These are phyloP conservation scores for Lathyrus sativus DNA, from an alignment of 306 rosid species.

Conservation along the genomic window DNA sequence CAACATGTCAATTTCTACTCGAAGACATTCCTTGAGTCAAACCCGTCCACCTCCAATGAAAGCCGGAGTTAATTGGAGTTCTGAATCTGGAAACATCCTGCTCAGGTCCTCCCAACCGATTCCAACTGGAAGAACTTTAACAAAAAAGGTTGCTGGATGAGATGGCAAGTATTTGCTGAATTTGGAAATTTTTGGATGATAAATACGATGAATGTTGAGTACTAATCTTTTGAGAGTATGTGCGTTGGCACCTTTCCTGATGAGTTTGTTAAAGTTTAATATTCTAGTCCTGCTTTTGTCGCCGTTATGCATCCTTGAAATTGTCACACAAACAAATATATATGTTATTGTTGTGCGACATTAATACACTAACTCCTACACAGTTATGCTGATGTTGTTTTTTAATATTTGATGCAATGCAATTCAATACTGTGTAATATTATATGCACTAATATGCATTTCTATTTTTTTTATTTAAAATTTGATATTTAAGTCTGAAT, in stretches of 20 bases:
- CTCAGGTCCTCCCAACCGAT: conserved; percentile 59
- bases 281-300: neutral
- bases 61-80: conserved; percentile 75
- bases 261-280: conserved; percentile 22
- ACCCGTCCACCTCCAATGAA: conserved; percentile 70
- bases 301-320: neutral
- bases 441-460: neutral
- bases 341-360: conserved; percentile 8
- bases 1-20: conserved; percentile 65
- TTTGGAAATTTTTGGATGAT: conserved; percentile 14
- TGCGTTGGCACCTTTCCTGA: conserved; percentile 20
- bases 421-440: conserved; percentile 8
- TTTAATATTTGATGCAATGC: conserved; percentile 3
- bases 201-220: conserved; percentile 9
- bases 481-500: too few relatives aligned
- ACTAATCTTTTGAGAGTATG: neutral
- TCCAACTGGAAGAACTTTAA: conserved; percentile 57
- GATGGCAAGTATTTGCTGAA: conserved; percentile 5
- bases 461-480: too few relatives aligned
- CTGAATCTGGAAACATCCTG: conserved; percentile 62
- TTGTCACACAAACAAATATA: too few relatives aligned
- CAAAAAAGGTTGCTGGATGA: conserved; percentile 80
- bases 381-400: conserved; percentile 6
- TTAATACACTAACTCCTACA: neutral
- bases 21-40: conserved; percentile 59